A percentile compares a stretch with the other conserved stretches of the same genome.
Evolutionary conservation across 108 stramenopile species (phyloP).

Genomic region (Chaetoceros muelleri): DNA sequence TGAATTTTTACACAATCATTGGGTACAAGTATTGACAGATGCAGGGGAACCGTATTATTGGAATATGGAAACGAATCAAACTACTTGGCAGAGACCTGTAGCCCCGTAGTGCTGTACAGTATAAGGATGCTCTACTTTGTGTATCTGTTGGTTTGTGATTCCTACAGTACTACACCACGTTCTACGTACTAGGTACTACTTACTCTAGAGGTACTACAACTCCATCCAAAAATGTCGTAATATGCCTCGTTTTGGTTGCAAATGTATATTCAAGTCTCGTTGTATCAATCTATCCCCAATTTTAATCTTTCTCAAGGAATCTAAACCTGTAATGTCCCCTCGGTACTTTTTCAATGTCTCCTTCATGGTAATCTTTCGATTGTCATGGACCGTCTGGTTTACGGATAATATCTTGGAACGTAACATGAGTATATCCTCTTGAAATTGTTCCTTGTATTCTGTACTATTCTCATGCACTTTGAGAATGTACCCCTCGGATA

Average conservation of each 20-base stretch:
- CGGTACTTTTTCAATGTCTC: constrained; percentile 22
- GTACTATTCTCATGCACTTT: constrained; percentile 32
- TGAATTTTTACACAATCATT: constrained; percentile 37
- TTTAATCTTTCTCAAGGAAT: constrained; percentile 18
- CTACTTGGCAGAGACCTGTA: constrained; percentile 54
- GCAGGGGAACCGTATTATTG: constrained; percentile 70
- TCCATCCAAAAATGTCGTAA: too few relatives aligned
- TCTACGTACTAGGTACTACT: too few relatives aligned
- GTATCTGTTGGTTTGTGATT: too few relatives aligned
- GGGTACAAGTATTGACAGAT: constrained; percentile 60
- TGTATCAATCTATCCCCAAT: constrained; percentile 22
- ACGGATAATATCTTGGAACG: constrained; percentile 25
- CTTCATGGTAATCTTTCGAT: constrained; percentile 31
- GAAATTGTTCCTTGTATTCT: constrained; percentile 8
- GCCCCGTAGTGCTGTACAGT: too few relatives aligned
- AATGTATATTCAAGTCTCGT: constrained; percentile 24
- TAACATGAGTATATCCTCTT: constrained; percentile 16
- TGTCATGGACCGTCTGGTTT: constrained; percentile 31
- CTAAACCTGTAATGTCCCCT: constrained; percentile 15
- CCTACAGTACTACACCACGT: too few relatives aligned
- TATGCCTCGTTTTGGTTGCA: constrained; percentile 7
- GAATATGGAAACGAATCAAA: constrained; percentile 48
- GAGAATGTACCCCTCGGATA: constrained; percentile 21
- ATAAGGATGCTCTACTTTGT: too few relatives aligned
- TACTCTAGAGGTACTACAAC: too few relatives aligned